Percentiles rank a stretch among this genome's conserved stretches.
Evolutionary conservation across 1,284 basidiomycete species (phyloP).

Genomic region (Mycosarcoma mackinlayi): DNA sequence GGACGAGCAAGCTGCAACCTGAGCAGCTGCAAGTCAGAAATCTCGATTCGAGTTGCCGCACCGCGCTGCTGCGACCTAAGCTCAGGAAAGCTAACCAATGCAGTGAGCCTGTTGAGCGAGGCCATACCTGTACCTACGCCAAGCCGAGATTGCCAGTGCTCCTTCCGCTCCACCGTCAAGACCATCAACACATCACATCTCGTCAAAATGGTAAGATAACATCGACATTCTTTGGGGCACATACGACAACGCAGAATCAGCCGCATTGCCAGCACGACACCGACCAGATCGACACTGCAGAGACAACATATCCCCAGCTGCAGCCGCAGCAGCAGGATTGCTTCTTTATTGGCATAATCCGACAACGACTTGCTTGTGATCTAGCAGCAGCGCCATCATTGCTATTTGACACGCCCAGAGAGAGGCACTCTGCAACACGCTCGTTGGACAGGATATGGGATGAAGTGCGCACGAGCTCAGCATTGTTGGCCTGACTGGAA

Average conservation of each 20-base stretch:
- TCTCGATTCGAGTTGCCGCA: not conserved
- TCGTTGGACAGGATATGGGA: no score
- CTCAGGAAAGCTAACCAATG: not conserved
- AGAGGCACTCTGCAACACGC: no score
- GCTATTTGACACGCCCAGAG: no score
- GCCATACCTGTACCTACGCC: constrained; percentile 16
- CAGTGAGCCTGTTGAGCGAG: constrained; percentile 1
- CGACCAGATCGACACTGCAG: not conserved
- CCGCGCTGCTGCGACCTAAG: no score
- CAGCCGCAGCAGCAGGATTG: not conserved
- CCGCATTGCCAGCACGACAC: constrained; percentile 11
- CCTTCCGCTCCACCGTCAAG: constrained; percentile 50
- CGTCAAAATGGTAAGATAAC: constrained; percentile 55
- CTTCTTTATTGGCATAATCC: no score
- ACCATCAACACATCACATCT: constrained; percentile 48
- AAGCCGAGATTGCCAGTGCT: constrained; percentile 7
- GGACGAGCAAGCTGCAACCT: not conserved
- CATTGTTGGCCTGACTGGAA: no score
- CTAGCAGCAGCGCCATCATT: not conserved
- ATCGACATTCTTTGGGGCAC: constrained; percentile 12
- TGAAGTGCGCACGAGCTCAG: no score
- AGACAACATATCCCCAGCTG: no score
- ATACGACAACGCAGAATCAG: constrained; percentile 20
- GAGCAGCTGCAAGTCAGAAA: not conserved
- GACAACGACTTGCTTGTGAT: no score